Evolutionary conservation across 2,329 filamentous ascomycete genomes (phyloP).

Genomic region (Cytospora schulzeri): DNA sequence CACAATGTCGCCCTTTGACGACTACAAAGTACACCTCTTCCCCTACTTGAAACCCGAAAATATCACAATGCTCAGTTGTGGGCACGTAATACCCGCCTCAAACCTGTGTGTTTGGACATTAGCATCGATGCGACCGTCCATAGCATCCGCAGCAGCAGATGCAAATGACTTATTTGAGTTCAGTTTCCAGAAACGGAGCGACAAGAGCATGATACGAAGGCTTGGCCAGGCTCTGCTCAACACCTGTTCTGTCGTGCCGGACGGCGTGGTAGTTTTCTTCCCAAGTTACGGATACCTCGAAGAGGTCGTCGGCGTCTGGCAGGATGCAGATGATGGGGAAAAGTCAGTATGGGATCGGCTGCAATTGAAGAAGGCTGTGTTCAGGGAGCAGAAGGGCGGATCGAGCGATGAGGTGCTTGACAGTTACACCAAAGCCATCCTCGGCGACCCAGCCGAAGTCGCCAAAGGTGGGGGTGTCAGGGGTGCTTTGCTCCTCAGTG

Average conservation of each 20-base stretch:
- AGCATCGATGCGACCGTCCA: slow-evolving; percentile 43
- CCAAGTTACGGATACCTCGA: slow-evolving; percentile 92
- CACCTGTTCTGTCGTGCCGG: slow-evolving; percentile 73
- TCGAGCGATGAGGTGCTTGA: slow-evolving; percentile 71
- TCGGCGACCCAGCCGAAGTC: slow-evolving; percentile 40
- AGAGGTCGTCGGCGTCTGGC: slow-evolving; percentile 68
- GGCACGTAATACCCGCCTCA: slow-evolving; percentile 84
- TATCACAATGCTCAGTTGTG: slow-evolving; percentile 84
- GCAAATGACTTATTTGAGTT: slow-evolving; percentile 69
- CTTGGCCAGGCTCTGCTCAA: slow-evolving; percentile 74
- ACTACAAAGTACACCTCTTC: slow-evolving; percentile 86
- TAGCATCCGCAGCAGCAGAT: slow-evolving; percentile 37
- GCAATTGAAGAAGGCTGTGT: slow-evolving; percentile 60
- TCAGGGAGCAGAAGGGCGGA: slow-evolving; percentile 58
- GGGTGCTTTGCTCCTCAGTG: slow-evolving; percentile 82
- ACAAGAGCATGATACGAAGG: slow-evolving; percentile 69
- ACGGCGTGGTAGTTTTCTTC: slow-evolving; percentile 93
- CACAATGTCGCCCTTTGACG: slow-evolving; percentile 95
- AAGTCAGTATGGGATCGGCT: slow-evolving; percentile 62
- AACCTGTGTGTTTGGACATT: slow-evolving; percentile 82
- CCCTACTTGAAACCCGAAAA: slow-evolving; percentile 66
- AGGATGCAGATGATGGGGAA: slow-evolving; percentile 36
- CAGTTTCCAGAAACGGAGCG: slow-evolving; percentile 76
- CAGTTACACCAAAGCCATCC: slow-evolving; percentile 71
- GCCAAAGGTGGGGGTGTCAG: slow-evolving; percentile 32